These are phyloP conservation scores for Eleusine indica DNA, from an alignment of 176 grass and related monocot species.

Conservation along the genomic window DNA sequence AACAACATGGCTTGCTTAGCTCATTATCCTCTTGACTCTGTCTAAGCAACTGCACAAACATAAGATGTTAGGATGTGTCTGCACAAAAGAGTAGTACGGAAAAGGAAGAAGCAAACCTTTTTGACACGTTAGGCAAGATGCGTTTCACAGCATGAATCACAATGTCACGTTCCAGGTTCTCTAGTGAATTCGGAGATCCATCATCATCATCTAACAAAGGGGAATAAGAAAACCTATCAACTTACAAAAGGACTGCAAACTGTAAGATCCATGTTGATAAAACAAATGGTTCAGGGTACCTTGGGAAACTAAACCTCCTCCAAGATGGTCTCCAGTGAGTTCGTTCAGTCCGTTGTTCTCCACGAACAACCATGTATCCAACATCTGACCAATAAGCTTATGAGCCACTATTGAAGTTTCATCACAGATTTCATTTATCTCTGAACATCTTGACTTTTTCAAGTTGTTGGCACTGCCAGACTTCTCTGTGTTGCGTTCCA, in stretches of 20 bases:
- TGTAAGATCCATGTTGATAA: background rate
- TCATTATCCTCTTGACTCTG: slow-evolving; percentile 47
- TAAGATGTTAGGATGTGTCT: slow-evolving; percentile 26
- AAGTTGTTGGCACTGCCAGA: slow-evolving; percentile 13
- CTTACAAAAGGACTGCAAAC: background rate
- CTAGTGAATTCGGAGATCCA: slow-evolving; percentile 11
- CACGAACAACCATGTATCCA: slow-evolving; percentile 48
- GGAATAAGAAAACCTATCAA: slow-evolving; percentile 28
- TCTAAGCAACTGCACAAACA: slow-evolving; percentile 47
- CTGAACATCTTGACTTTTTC: slow-evolving; percentile 20
- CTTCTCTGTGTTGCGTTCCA: background rate
- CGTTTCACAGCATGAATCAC: slow-evolving; percentile 55
- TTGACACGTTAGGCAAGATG: slow-evolving; percentile 58
- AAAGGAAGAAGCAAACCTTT: slow-evolving; percentile 42
- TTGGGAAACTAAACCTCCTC: slow-evolving; percentile 30
- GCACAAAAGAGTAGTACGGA: background rate
- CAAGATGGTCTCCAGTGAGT: slow-evolving; percentile 46
- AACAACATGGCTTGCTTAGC: background rate
- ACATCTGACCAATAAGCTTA: slow-evolving; percentile 53
- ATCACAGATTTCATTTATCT: slow-evolving; percentile 50
- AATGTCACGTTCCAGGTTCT: slow-evolving; percentile 37
- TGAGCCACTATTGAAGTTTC: slow-evolving; percentile 57
- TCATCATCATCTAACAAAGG: slow-evolving; percentile 29
- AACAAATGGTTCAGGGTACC: slow-evolving; percentile 38
- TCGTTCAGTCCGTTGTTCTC: slow-evolving; percentile 39